Evolutionary conservation across 2,329 filamentous ascomycete species (phyloP).

Genomic region (Penicillium sp.): DNA sequence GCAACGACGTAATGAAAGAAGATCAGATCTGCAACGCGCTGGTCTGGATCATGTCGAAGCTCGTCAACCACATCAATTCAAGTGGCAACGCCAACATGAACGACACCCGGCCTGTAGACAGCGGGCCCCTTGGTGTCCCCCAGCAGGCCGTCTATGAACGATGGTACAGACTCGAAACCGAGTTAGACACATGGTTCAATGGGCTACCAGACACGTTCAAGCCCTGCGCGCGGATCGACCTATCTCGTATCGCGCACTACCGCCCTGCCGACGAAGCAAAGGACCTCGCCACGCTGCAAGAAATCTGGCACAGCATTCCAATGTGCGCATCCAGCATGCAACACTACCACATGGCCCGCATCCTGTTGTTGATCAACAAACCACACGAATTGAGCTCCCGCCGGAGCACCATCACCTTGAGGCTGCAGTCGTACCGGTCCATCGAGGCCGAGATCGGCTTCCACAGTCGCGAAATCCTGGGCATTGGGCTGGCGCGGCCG

Average conservation of each 20-base stretch:
- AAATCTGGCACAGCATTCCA: constrained; percentile 66
- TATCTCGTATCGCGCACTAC: constrained; percentile 28
- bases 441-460: constrained; percentile 58
- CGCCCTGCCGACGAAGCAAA: constrained; percentile 30
- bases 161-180: constrained; percentile 55
- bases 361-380: constrained; percentile 47
- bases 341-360: constrained; percentile 48
- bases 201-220: constrained; percentile 62
- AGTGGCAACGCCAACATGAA: constrained; percentile 52
- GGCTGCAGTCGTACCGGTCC: constrained; percentile 60
- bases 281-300: constrained; percentile 48
- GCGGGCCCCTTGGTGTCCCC: constrained; percentile 36
- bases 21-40: constrained; percentile 66
- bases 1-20: constrained; percentile 57
- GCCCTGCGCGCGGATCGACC: constrained; percentile 55
- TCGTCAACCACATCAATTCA: constrained; percentile 64
- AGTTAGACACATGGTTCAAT: constrained; percentile 61
- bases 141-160: constrained; percentile 49
- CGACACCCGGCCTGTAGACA: constrained; percentile 26
- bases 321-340: constrained; percentile 65
- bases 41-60: constrained; percentile 66
- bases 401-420: constrained; percentile 54
- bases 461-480: constrained; percentile 64
- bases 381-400: constrained; percentile 48
- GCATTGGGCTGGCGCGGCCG: constrained; percentile 59